phyloP scores from a whole-genome alignment of 768 basidiomycete genomes.

The Serendipita sp. region DNA sequence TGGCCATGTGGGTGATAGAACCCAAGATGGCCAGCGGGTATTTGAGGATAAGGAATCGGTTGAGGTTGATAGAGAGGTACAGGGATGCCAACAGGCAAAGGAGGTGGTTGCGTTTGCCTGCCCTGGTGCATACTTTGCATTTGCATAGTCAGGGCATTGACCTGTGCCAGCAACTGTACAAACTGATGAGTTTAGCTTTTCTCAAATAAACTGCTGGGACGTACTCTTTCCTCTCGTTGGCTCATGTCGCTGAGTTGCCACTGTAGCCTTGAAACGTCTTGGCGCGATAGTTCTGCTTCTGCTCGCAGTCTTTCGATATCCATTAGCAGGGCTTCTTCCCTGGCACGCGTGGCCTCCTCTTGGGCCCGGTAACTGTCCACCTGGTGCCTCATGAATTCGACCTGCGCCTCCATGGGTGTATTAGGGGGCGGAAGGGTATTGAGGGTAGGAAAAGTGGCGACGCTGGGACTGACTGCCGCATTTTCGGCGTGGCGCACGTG shows the following conservation, averaged over 20 bases:
- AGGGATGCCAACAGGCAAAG: background rate
- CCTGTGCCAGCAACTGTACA: background rate
- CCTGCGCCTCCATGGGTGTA: background rate
- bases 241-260: constrained; percentile 2
- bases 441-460: background rate
- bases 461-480: background rate
- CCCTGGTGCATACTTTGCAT: background rate
- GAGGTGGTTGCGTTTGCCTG: background rate
- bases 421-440: constrained; percentile 3
- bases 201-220: background rate
- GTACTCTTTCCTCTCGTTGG: constrained; percentile 4
- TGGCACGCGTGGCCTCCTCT: background rate
- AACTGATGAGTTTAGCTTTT: background rate
- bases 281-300: background rate
- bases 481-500: background rate
- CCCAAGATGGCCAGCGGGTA: background rate
- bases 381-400: constrained; percentile 1
- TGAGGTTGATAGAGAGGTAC: background rate
- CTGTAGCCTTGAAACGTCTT: background rate
- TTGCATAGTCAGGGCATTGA: constrained; percentile 1
- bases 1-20: background rate
- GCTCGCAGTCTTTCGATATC: background rate
- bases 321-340: background rate
- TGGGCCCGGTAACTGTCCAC: background rate
- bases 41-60: constrained; percentile 1